These are phyloP conservation scores for Colletotrichum filicis DNA, from an alignment of 2,329 filamentous ascomycete species.

Conservation along the genomic window DNA sequence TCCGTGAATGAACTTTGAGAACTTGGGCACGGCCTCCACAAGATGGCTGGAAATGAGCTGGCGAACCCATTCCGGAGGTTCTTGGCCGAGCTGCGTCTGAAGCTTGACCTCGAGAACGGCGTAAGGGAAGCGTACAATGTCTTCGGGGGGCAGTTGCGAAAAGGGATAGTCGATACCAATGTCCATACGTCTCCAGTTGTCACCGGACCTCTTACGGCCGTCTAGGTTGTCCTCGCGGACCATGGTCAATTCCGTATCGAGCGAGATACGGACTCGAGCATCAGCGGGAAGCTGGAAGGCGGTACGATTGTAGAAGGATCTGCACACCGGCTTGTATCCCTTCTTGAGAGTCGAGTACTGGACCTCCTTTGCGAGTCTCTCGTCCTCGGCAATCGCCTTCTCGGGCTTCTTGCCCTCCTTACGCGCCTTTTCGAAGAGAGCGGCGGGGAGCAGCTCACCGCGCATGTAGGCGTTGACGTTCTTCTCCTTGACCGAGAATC, in stretches of 20 bases:
- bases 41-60: conserved; percentile 93
- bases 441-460: conserved; percentile 84
- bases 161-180: conserved; percentile 98
- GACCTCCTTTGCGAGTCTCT: conserved; percentile 89
- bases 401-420: conserved; percentile 95
- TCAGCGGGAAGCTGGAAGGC: conserved; percentile 98
- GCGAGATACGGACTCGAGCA: conserved; percentile 93
- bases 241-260: conserved; percentile 97
- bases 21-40: conserved; percentile 98
- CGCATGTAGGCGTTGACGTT: conserved; percentile 91
- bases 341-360: conserved; percentile 93
- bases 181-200: conserved; percentile 97
- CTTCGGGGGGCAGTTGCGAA: conserved; percentile 83
- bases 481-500: conserved; percentile 96
- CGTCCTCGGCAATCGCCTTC: conserved; percentile 90
- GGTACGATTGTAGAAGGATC: conserved; percentile 98
- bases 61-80: conserved; percentile 95
- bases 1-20: conserved; percentile 99
- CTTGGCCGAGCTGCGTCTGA: conserved; percentile 94
- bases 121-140: conserved; percentile 93
- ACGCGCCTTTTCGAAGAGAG: conserved; percentile 95
- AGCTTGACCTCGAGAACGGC: conserved; percentile 97
- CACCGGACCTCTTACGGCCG: conserved; percentile 77
- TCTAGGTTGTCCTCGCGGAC: conserved; percentile 94
- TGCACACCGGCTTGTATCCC: conserved; percentile 87